These are phyloP conservation scores for Globisporangium nunn DNA, from an alignment of 352 stramenopile species.

Conservation along the genomic window DNA sequence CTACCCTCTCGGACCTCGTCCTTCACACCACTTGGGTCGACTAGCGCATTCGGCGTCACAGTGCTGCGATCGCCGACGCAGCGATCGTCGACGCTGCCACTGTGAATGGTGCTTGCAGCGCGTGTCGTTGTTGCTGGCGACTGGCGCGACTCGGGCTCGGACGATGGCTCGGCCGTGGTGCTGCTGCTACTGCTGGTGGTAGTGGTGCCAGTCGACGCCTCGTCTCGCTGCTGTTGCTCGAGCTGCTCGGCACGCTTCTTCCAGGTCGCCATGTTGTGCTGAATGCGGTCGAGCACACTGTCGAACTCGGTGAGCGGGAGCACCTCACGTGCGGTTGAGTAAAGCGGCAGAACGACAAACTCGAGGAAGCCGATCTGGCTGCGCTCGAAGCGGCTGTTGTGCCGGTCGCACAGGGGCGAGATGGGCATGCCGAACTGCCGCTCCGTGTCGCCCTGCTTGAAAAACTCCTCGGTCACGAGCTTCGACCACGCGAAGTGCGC, in stretches of 20 bases:
- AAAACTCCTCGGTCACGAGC: constrained; percentile 65
- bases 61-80: neutral
- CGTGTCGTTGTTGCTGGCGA: too few relatives aligned
- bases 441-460: constrained; percentile 55
- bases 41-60: neutral
- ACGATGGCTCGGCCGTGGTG: neutral
- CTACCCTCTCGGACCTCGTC: neutral
- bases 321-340: constrained; percentile 37
- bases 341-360: constrained; percentile 67
- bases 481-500: constrained; percentile 51
- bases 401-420: constrained; percentile 59
- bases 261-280: constrained; percentile 44
- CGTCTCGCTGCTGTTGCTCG: constrained; percentile 6
- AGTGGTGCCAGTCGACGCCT: neutral
- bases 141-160: neutral
- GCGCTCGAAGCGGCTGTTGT: constrained; percentile 43
- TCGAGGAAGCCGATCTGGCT: constrained; percentile 72
- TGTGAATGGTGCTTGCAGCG: neutral
- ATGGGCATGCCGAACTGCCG: constrained; percentile 42
- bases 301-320: constrained; percentile 39
- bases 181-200: neutral
- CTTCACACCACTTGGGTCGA: neutral
- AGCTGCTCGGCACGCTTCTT: constrained; percentile 13
- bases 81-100: neutral
- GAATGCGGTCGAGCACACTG: constrained; percentile 34